These are phyloP conservation scores for Corymbia calophylla DNA, from an alignment of 441 rosid species.

Conservation along the genomic window DNA sequence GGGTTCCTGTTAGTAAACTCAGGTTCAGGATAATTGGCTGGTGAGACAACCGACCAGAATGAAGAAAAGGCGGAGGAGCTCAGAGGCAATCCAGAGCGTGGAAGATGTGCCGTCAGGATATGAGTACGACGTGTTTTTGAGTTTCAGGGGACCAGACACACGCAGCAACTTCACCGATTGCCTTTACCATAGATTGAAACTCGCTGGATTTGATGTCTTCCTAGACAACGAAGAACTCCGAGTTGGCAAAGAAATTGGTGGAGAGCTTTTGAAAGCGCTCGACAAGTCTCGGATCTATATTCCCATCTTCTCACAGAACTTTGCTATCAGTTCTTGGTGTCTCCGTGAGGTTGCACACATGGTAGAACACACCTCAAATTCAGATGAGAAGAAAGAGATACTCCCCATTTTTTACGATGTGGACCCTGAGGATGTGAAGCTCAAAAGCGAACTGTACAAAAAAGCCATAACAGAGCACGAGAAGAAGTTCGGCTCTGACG, in stretches of 20 bases:
- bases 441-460: not conserved
- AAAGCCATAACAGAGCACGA: not conserved
- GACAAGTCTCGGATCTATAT: not conserved
- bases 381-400: not conserved
- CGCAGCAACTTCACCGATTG: not conserved
- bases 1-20: not conserved
- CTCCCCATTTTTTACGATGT: not conserved
- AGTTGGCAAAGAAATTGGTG: not conserved
- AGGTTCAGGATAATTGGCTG: not conserved
- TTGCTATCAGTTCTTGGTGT: not conserved
- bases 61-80: not conserved
- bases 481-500: not conserved
- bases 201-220: not conserved
- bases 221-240: not conserved
- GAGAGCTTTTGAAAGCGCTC: not conserved
- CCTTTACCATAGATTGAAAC: not conserved
- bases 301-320: not conserved
- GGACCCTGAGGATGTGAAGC: not conserved
- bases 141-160: not conserved
- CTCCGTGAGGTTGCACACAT: not conserved
- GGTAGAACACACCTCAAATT: not conserved
- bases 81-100: not conserved
- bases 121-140: not conserved
- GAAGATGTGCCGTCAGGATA: not conserved
- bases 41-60: not conserved